These are phyloP conservation scores for Rhododendron griersonianum DNA, from an alignment of 148 eudicot genomes.

Conservation along the genomic window DNA sequence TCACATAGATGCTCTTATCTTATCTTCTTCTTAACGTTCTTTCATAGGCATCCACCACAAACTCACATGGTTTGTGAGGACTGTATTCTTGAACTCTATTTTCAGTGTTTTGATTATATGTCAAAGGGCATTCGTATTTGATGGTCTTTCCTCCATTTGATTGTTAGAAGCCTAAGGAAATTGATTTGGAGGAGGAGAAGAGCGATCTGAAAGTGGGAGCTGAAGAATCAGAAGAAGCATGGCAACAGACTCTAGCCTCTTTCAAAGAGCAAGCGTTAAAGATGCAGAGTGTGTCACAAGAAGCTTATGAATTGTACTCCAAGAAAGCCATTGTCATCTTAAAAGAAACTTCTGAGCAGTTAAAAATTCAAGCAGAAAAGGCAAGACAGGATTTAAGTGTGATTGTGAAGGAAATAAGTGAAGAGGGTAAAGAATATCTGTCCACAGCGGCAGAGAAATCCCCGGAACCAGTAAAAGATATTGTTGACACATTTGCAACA, in stretches of 20 bases:
- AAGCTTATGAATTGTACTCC: slow-evolving; percentile 79
- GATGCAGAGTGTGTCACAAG: slow-evolving; percentile 78
- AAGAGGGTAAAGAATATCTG: slow-evolving; percentile 67
- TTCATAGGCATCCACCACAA: background rate
- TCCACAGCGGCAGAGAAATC: slow-evolving; percentile 62
- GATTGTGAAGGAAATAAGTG: slow-evolving; percentile 58
- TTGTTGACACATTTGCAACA: slow-evolving; percentile 81
- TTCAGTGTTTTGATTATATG: background rate
- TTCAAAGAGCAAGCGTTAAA: slow-evolving; percentile 79
- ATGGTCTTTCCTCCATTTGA: background rate
- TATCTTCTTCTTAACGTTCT: background rate
- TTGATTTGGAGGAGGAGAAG: slow-evolving; percentile 44
- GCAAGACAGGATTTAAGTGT: slow-evolving; percentile 59
- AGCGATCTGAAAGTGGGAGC: slow-evolving; percentile 34
- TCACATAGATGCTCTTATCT: background rate
- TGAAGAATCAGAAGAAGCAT: slow-evolving; percentile 71
- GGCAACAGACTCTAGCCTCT: slow-evolving; percentile 64
- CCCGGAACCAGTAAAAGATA: slow-evolving; percentile 92
- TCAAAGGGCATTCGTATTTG: background rate
- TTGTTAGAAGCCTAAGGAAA: slow-evolving; percentile 44
- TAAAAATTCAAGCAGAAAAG: slow-evolving; percentile 85
- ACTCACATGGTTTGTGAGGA: background rate
- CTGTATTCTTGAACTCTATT: background rate
- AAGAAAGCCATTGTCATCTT: slow-evolving; percentile 60
- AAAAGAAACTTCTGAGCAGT: slow-evolving; percentile 62